Conservation (phyloP, 768 basidiomycete species). For the Dioszegia hungarica region DNA sequence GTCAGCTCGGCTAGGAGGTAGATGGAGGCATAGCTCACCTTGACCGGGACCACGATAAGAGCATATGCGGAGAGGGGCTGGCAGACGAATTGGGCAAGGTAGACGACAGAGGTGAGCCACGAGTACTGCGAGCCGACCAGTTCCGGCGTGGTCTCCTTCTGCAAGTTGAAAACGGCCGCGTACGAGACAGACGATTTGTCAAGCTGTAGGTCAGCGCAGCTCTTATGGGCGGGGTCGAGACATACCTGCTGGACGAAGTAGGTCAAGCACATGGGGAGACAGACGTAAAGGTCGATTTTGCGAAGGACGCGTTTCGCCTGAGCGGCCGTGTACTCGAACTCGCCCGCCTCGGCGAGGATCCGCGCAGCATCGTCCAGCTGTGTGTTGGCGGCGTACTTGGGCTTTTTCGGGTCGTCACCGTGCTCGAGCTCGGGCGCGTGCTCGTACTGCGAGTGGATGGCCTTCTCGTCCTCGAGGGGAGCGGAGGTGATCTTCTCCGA, state of each 20-base stretch:
- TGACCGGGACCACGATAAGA: conserved; percentile 42
- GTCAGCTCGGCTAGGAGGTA: too few relatives aligned
- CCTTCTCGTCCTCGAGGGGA: conserved; percentile 15
- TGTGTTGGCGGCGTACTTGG: conserved; percentile 17
- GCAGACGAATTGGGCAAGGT: conserved; percentile 35
- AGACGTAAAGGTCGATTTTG: conserved; percentile 26
- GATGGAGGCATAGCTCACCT: conserved; percentile 5
- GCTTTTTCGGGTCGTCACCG: background rate
- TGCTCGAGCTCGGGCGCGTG: conserved; percentile 7
- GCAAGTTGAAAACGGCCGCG: conserved; percentile 55
- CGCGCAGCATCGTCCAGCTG: conserved; percentile 30
- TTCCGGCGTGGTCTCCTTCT: conserved; percentile 30
- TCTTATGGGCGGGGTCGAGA: background rate
- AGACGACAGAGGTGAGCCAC: conserved; percentile 52
- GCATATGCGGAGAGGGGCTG: conserved; percentile 38
- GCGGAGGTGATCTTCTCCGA: conserved; percentile 6
- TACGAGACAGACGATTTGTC: conserved; percentile 55
- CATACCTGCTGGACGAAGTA: conserved; percentile 28
- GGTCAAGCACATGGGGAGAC: conserved; percentile 22
- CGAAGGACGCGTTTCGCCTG: conserved; percentile 22
- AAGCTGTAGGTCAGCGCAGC: conserved; percentile 6
- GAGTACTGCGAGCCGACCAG: conserved; percentile 52
- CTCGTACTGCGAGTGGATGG: conserved; percentile 7
- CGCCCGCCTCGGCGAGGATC: conserved; percentile 17
- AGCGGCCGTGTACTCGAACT: conserved; percentile 14